These are phyloP conservation scores for Chaetomium globosum DNA, from an alignment of 2,329 filamentous ascomycete species.

Conservation along the genomic window DNA sequence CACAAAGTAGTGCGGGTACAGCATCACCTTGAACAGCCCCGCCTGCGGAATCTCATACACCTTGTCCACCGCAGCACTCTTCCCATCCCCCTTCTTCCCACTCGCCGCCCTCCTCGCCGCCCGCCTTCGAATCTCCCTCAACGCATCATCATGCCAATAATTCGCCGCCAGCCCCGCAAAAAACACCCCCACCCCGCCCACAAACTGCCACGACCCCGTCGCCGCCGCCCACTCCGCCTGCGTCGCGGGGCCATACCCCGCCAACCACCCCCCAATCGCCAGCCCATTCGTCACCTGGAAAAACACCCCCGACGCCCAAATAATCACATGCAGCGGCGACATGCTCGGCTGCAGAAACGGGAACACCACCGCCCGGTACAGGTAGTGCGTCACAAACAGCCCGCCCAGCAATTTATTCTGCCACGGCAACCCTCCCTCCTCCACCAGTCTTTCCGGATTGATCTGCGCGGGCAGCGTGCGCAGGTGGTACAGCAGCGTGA, in stretches of 20 bases:
- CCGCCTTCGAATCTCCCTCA: conserved; percentile 80
- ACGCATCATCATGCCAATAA: conserved; percentile 85
- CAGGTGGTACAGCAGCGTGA: conserved; percentile 80
- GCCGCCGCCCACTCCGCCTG: conserved; percentile 52
- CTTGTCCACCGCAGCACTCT: conserved; percentile 63
- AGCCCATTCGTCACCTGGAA: conserved; percentile 85
- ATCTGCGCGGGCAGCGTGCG: conserved; percentile 61
- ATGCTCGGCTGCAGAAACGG: conserved; percentile 88
- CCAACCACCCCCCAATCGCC: conserved; percentile 78
- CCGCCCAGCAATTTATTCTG: conserved; percentile 75
- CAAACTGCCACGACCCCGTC: conserved; percentile 52
- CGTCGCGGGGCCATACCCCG: conserved; percentile 73
- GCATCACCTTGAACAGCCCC: conserved; percentile 77
- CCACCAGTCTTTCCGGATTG: conserved; percentile 17
- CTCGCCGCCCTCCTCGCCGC: conserved; percentile 53
- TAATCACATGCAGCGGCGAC: conserved; percentile 77
- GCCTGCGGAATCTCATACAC: conserved; percentile 85
- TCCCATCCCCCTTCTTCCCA: conserved; percentile 43
- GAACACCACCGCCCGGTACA: conserved; percentile 82
- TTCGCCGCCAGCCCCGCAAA: conserved; percentile 75
- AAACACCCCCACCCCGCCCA: conserved; percentile 72
- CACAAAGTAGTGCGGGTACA: conserved; percentile 92
- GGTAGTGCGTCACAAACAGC: conserved; percentile 79
- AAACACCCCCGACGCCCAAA: conserved; percentile 64
- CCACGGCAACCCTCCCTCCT: conserved; percentile 66